Evolutionary conservation across 2,329 filamentous ascomycete species (phyloP).

Genomic region (Penicillium sp.): DNA sequence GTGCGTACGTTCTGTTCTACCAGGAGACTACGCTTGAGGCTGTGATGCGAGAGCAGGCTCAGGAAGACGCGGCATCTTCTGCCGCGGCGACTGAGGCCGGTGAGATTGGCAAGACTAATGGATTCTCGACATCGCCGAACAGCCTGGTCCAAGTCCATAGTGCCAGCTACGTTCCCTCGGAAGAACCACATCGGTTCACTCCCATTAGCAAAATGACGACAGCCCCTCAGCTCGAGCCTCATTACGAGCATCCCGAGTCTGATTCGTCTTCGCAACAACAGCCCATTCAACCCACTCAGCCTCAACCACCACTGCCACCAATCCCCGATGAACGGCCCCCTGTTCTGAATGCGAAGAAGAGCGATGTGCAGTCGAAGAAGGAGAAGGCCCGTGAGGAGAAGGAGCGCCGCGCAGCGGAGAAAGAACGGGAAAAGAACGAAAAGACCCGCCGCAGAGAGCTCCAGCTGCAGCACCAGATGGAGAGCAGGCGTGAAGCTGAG

Average conservation of each 20-base stretch:
- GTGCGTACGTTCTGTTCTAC: slow-evolving; percentile 96
- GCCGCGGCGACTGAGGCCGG: slow-evolving; percentile 52
- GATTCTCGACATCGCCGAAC: slow-evolving; percentile 29
- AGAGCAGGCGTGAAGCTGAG: slow-evolving; percentile 57
- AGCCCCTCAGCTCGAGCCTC: slow-evolving; percentile 52
- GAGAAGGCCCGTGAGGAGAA: slow-evolving; percentile 62
- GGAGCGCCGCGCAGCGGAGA: slow-evolving; percentile 54
- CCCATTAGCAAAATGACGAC: slow-evolving; percentile 44
- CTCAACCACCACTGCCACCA: slow-evolving; percentile 32
- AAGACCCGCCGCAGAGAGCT: slow-evolving; percentile 58
- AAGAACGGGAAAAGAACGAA: slow-evolving; percentile 56
- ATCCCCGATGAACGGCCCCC: slow-evolving; percentile 38
- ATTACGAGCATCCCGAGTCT: slow-evolving; percentile 34
- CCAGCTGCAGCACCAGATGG: slow-evolving; percentile 53
- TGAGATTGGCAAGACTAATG: slow-evolving; percentile 37
- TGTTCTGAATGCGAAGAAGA: slow-evolving; percentile 57
- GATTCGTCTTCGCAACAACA: slow-evolving; percentile 16
- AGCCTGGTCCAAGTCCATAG: slow-evolving; percentile 44
- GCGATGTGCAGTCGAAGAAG: slow-evolving; percentile 69
- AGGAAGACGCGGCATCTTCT: slow-evolving; percentile 60
- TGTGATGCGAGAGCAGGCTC: slow-evolving; percentile 76
- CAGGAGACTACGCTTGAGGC: slow-evolving; percentile 80
- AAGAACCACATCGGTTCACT: slow-evolving; percentile 37
- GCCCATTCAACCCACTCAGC: slow-evolving; percentile 20
- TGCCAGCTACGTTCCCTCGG: slow-evolving; percentile 39